Base-by-base conservation (phyloP, 192 early-diverging fungal species). In the Ambispora gerdemannii region DNA sequence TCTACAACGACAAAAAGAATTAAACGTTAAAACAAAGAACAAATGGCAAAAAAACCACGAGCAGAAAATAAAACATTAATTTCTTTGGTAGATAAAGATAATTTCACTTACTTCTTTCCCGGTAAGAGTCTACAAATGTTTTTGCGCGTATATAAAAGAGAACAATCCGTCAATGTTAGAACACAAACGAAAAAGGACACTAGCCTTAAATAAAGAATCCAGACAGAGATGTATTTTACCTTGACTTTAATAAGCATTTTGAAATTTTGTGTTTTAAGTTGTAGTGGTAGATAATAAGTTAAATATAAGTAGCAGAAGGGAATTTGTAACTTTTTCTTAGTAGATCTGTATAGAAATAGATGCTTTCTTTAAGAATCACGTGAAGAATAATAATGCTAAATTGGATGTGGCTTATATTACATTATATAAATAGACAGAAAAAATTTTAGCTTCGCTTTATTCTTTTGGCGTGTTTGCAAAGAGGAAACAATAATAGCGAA, bases 91-190 rank as follows among this genome's bases (percentile, higher is more conserved):
- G n/a, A 27, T 28, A 2, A 24, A n/a, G n/a, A n/a, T n/a, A n/a
- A n/a, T n/a, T n/a, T n/a, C n/a, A 75, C 76, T 74, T 87, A 91
- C 93, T 82, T 93, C 90, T 76, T 90, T 92, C 63, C 93, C 93
- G 7, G 91, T 92, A 63, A 95, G 86, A 3, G 91, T 95, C 93
- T 94, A 83, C n/a, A n/a, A n/a, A n/a, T n/a, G n/a, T n/a, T n/a
- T n/a, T n/a, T n/a, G n/a, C n/a, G n/a, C n/a, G 33, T 35, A 25
- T 34, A 28, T 35, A 51, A 17, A 74, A 72, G 11, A 50, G 17
- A 28, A 50, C 25, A 53, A 3, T 30, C 0, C 20, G 28, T 19
- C 15, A 27, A 2, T 55, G 13, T 27, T 36, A 7, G 24, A 24
- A 31, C 17, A 33, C 8, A 65, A 30, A 47, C 36, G 13, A 24